phyloP scores from a whole-genome alignment of 768 basidiomycete genomes.

The Lactarius psammicola region DNA sequence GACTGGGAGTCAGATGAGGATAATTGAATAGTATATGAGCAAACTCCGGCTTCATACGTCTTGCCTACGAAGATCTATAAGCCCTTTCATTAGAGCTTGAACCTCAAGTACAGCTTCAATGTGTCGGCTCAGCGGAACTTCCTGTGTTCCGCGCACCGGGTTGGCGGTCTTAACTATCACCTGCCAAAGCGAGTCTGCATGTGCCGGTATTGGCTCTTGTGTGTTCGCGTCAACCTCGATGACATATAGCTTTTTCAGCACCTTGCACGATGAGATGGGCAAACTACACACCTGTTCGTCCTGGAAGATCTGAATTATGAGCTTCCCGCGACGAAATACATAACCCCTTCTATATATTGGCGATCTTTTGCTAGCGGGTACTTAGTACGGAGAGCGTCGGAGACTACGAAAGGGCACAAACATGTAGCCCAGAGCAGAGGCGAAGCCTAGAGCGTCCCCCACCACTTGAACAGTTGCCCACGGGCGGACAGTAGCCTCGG shows the following conservation, averaged over 20 bases:
- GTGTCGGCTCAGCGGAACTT: conserved; percentile 65
- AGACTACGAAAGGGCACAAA: conserved; percentile 37
- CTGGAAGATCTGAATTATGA: conserved; percentile 81
- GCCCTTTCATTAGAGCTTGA: conserved; percentile 79
- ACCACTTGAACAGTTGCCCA: conserved; percentile 79
- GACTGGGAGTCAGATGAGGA: conserved; percentile 50
- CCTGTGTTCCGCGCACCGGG: conserved; percentile 75
- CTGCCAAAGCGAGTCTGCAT: conserved; percentile 79
- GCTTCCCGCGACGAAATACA: conserved; percentile 63
- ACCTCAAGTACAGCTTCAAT: conserved; percentile 79
- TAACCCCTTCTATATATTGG: conserved; percentile 84
- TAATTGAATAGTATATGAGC: conserved; percentile 2
- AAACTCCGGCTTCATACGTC: conserved; percentile 47
- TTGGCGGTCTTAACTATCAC: conserved; percentile 83
- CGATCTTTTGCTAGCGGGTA: conserved; percentile 51
- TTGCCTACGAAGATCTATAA: conserved; percentile 73
- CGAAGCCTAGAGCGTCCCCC: conserved; percentile 79
- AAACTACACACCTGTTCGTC: conserved; percentile 64
- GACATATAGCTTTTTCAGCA: conserved; percentile 1
- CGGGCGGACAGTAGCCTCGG: conserved; percentile 83
- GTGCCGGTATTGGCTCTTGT: conserved; percentile 72
- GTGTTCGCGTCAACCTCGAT: conserved; percentile 70
- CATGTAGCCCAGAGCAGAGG: conserved; percentile 76
- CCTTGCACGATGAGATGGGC: conserved; percentile 1
- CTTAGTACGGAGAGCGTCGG: conserved; percentile 8